These are phyloP conservation scores for Suillus subalutaceus DNA, from an alignment of 768 basidiomycete genomes.

Conservation along the genomic window DNA sequence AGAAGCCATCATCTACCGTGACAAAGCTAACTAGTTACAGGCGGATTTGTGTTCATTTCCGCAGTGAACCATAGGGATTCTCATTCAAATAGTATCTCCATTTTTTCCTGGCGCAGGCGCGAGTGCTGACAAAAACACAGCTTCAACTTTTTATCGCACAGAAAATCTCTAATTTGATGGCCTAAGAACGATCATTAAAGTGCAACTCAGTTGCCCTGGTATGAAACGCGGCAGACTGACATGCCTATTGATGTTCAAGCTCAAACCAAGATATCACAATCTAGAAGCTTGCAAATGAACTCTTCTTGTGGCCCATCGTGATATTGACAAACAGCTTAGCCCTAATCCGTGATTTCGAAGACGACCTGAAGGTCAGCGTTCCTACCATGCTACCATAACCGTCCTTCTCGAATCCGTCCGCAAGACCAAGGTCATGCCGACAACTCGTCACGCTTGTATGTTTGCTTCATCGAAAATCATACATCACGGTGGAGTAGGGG, in stretches of 20 bases:
- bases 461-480: neutral
- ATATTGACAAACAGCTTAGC: neutral
- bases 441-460: neutral
- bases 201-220: neutral
- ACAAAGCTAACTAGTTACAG: neutral
- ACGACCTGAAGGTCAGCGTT: neutral
- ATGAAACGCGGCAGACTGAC: neutral
- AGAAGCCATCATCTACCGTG: too few relatives aligned
- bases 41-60: neutral
- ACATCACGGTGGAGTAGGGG: neutral
- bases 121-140: neutral
- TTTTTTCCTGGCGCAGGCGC: neutral
- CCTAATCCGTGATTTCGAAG: neutral
- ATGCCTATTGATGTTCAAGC: neutral
- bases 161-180: neutral
- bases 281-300: neutral
- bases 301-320: neutral
- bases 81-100: neutral
- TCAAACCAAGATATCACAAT: neutral
- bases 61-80: neutral
- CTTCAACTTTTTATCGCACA: neutral
- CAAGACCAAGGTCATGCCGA: neutral
- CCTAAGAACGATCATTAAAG: neutral
- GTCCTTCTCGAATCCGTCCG: neutral
- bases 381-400: neutral